Percentiles rank a stretch among this genome's conserved stretches.
Conservation (phyloP, 1,139 yeast genomes). For the Geotrichum restrictum region DNA sequence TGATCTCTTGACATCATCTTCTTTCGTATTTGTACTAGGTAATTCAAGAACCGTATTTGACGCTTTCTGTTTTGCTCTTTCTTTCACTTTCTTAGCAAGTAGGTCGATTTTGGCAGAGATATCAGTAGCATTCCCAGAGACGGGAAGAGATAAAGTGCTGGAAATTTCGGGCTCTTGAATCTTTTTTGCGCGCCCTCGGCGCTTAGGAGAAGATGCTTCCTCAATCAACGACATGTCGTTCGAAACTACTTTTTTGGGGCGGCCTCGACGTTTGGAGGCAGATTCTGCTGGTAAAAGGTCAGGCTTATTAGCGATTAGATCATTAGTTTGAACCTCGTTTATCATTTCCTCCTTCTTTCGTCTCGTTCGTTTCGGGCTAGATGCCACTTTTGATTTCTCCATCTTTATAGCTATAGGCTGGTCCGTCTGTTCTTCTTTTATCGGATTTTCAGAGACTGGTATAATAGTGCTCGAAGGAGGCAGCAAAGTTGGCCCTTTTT, state of each 20-base stretch:
- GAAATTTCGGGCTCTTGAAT: neutral
- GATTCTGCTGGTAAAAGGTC: neutral
- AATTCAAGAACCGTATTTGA: no score
- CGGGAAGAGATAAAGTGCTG: no score
- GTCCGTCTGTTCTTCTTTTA: constrained; percentile 4
- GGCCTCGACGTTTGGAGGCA: neutral
- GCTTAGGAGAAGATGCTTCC: neutral
- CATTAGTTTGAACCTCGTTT: neutral
- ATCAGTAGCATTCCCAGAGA: no score
- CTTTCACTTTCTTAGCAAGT: neutral
- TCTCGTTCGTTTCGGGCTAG: neutral
- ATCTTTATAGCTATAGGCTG: neutral
- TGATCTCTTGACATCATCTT: neutral
- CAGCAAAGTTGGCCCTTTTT: neutral
- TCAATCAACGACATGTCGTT: neutral
- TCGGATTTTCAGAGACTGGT: neutral
- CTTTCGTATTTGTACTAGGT: no score
- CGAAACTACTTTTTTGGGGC: neutral
- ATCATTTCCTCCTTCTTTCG: neutral
- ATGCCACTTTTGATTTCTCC: neutral
- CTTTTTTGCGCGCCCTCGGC: neutral
- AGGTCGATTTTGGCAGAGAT: neutral
- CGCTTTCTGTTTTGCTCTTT: neutral
- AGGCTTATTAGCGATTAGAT: neutral
- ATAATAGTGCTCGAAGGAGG: neutral